These are phyloP conservation scores for Yarrowia sp. DNA, from an alignment of 805 yeast genomes.

Conservation along the genomic window DNA sequence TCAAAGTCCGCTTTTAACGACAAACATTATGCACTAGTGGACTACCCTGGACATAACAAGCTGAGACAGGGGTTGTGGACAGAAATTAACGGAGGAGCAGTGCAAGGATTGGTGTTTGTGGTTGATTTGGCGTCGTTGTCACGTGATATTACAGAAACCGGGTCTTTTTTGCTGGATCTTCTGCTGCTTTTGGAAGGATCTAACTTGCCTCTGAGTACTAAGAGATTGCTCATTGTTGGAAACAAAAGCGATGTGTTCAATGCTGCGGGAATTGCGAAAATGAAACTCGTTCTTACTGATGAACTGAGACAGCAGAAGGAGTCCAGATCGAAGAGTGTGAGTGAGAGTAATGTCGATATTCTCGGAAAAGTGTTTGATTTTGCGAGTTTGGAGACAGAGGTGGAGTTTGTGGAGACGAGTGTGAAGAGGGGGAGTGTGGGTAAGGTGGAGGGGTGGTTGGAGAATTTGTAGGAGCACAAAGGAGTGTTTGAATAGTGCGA, in stretches of 20 bases:
- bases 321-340: slow-evolving; percentile 2
- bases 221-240: slow-evolving; percentile 68
- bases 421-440: not conserved
- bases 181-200: slow-evolving; percentile 3
- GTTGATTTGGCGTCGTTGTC: slow-evolving; percentile 69
- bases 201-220: slow-evolving; percentile 45
- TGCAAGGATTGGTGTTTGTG: slow-evolving; percentile 65
- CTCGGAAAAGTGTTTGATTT: slow-evolving; percentile 23
- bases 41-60: slow-evolving; percentile 87
- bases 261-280: slow-evolving; percentile 32
- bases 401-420: not conserved
- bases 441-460: slow-evolving; percentile 18
- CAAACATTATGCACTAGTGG: slow-evolving; percentile 52
- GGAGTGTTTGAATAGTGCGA: not conserved
- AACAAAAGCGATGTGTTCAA: slow-evolving; percentile 86
- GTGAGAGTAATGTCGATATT: slow-evolving; percentile 15
- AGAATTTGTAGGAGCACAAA: not conserved
- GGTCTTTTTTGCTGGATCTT: slow-evolving; percentile 35
- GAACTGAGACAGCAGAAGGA: slow-evolving; percentile 19
- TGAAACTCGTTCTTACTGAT: not conserved
- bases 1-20: not conserved
- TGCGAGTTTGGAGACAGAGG: slow-evolving; percentile 18
- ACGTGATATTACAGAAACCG: slow-evolving; percentile 51
- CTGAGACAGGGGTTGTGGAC: slow-evolving; percentile 53
- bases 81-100: slow-evolving; percentile 48